Evolutionary conservation across 164 flowering plant species (phyloP).

Genomic region (Stephania yunnanensis): DNA sequence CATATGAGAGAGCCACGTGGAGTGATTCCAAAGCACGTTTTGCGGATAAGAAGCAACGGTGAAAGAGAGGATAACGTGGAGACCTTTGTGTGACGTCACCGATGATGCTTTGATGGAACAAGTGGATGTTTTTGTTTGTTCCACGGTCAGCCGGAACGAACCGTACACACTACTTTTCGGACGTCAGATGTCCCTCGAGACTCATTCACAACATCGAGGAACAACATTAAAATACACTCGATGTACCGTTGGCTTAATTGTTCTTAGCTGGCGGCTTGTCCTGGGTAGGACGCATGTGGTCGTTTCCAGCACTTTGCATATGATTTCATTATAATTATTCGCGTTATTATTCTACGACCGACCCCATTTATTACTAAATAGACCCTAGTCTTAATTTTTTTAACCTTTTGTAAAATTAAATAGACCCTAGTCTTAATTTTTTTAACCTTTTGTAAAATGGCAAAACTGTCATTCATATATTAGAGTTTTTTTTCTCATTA

Average conservation of each 20-base stretch:
- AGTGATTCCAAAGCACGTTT: neutral
- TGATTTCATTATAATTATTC: neutral
- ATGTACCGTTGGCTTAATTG: neutral
- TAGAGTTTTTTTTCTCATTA: too few relatives aligned
- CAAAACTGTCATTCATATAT: too few relatives aligned
- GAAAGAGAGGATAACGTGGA: constrained; percentile 4
- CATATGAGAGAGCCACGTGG: constrained; percentile 3
- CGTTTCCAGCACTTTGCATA: neutral
- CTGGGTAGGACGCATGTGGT: constrained; percentile 8
- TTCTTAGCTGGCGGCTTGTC: constrained; percentile 2
- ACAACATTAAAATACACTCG: neutral
- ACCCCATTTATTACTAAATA: too few relatives aligned
- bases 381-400: too few relatives aligned
- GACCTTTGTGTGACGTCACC: neutral
- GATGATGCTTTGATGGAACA: neutral
- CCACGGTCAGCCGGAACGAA: neutral
- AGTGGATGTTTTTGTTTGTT: neutral
- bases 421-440: too few relatives aligned
- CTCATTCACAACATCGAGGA: neutral
- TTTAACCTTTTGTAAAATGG: too few relatives aligned
- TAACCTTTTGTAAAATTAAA: too few relatives aligned
- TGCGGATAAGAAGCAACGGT: constrained; percentile 5
- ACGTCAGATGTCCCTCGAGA: neutral
- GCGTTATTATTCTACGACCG: too few relatives aligned
- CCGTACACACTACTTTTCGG: neutral